These are phyloP conservation scores for Podila epicladia DNA, from an alignment of 192 early-diverging fungal species.

Conservation along the genomic window DNA sequence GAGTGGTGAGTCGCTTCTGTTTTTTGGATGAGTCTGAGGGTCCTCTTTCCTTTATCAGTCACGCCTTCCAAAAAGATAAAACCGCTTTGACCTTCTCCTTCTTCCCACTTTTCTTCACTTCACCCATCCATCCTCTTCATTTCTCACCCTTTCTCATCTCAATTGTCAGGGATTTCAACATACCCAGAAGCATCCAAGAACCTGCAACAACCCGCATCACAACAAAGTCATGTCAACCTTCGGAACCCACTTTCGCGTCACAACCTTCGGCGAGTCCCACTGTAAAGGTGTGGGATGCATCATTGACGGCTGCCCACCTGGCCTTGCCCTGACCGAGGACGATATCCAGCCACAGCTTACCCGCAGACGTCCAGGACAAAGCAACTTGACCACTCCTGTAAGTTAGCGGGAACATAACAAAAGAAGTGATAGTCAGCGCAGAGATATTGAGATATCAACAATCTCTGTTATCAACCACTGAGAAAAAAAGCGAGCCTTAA, in stretches of 20 bases:
- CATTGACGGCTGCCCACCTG: conserved; percentile 95
- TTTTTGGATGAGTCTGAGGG: too few relatives aligned
- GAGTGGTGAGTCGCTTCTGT: background rate
- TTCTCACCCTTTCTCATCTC: background rate
- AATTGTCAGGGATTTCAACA: conserved; percentile 1
- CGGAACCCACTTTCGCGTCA: conserved; percentile 86
- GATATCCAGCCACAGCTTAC: conserved; percentile 95
- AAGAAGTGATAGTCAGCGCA: background rate
- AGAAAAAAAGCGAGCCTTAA: too few relatives aligned
- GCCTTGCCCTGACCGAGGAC: conserved; percentile 86
- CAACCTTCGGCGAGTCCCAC: conserved; percentile 98
- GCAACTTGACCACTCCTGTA: conserved; percentile 94
- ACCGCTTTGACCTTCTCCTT: background rate
- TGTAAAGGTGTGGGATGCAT: conserved; percentile 98
- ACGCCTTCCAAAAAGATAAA: background rate
- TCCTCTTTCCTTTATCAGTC: too few relatives aligned
- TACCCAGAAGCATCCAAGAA: background rate
- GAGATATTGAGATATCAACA: conserved; percentile 3
- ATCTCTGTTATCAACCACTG: background rate
- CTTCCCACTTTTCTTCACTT: background rate
- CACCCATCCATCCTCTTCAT: background rate
- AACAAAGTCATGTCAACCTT: conserved; percentile 77
- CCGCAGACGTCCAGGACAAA: conserved; percentile 95
- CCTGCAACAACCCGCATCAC: background rate
- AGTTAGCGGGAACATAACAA: conserved; percentile 7